A percentile compares a stretch with the other conserved stretches of the same genome.
phyloP scores from a whole-genome alignment of 1,139 yeast species.

The Diutina rugosa region DNA sequence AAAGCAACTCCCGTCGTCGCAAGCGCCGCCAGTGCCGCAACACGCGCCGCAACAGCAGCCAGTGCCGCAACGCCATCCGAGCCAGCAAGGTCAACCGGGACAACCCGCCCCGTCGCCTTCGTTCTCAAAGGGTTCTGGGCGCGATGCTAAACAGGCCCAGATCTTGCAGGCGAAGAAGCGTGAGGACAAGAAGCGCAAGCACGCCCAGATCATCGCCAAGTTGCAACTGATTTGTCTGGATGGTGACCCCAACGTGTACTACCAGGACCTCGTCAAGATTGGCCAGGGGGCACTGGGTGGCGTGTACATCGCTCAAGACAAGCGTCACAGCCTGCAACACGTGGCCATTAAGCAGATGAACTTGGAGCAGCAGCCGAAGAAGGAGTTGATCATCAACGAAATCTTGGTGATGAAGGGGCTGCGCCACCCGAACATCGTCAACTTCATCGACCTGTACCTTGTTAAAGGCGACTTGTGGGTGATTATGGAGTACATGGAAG shows the following conservation, averaged over 20 bases:
- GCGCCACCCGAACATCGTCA: constrained; percentile 83
- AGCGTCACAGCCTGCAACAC: constrained; percentile 24
- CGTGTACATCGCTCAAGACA: constrained; percentile 79
- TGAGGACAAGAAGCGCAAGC: constrained; percentile 58
- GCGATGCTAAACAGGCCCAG: constrained; percentile 46
- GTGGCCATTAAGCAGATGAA: constrained; percentile 97
- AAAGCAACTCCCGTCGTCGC: constrained; percentile 2
- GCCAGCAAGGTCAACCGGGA: constrained; percentile 3
- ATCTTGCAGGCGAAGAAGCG: constrained; percentile 53
- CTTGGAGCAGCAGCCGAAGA: constrained; percentile 85
- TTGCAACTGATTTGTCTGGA: constrained; percentile 68
- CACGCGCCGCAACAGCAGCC: constrained; percentile 5
- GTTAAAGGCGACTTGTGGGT: constrained; percentile 81
- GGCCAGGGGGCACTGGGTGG: constrained; percentile 99
- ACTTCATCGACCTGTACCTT: constrained; percentile 76
- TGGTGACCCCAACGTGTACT: constrained; percentile 75
- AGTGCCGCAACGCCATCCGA: background rate
- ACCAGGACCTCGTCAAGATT: constrained; percentile 61
- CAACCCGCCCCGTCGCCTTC: background rate
- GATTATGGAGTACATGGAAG: constrained; percentile 97
- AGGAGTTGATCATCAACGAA: constrained; percentile 84
- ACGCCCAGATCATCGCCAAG: constrained; percentile 57
- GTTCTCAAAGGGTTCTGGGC: constrained; percentile 24
- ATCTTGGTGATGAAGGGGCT: constrained; percentile 90
- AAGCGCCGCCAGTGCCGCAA: constrained; percentile 4